These are phyloP conservation scores for Hibiscus syriacus DNA, from an alignment of 345 rosid species.

Conservation along the genomic window DNA sequence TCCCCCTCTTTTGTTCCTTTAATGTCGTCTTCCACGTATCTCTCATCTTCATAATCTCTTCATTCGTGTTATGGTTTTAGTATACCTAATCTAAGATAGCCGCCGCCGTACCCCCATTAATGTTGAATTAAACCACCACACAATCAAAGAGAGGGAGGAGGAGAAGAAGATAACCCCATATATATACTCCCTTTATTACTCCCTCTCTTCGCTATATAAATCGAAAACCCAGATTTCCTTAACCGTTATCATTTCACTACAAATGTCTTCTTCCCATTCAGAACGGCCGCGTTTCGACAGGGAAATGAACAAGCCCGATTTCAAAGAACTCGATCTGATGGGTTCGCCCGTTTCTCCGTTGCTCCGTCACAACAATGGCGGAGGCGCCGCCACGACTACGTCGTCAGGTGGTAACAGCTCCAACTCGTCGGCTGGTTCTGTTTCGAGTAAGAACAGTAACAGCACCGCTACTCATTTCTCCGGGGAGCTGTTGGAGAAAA, in stretches of 20 bases:
- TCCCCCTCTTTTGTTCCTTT: not conserved
- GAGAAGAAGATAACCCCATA: too few species aligned
- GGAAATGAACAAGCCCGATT: constrained; percentile 70
- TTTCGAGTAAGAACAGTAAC: constrained; percentile 21
- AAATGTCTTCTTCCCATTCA: too few species aligned
- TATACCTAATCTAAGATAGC: not conserved
- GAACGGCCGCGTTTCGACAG: too few species aligned
- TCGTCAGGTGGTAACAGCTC: constrained; percentile 34
- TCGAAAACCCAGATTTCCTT: too few species aligned
- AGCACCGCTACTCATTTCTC: constrained; percentile 30
- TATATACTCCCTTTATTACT: too few species aligned
- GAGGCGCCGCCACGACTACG: too few species aligned
- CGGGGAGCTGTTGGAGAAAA: constrained; percentile 48
- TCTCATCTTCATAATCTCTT: not conserved
- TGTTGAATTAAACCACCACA: not conserved
- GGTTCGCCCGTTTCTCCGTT: constrained; percentile 86
- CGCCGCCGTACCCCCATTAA: not conserved
- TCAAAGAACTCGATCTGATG: constrained; percentile 72
- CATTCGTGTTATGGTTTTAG: not conserved
- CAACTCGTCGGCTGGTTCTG: constrained; percentile 50
- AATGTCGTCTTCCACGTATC: too few species aligned
- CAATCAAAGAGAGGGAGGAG: not conserved
- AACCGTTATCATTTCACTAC: too few species aligned
- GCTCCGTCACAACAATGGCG: constrained; percentile 1
- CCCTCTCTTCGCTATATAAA: too few species aligned